Evolutionary conservation across 1,284 basidiomycete species (phyloP), one percentile per base, ranked within the genome.

Genomic region (Ganoderma lucidum): DNA sequence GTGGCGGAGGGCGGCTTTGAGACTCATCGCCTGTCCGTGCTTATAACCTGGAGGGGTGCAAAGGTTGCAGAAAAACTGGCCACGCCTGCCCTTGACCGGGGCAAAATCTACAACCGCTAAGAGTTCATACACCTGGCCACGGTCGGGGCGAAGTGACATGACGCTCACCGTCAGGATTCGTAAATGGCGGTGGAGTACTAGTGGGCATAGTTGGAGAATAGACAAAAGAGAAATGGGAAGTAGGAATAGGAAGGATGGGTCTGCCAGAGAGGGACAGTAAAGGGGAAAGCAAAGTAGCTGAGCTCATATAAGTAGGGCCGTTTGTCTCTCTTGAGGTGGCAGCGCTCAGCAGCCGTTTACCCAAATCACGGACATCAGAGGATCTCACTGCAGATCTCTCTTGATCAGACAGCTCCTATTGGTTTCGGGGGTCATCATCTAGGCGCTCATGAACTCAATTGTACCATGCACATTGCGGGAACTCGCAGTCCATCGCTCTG

Each of bases 51-150:
- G 51, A 0, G 74, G 63, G 1, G 68, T 70, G 58, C 75, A 76
- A 0, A 76, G 14, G 51, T 70, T 71, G 67, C 75, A 76, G 44
- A 66, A 73, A 10, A 63, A 69, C 41, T 68, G 68, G 15, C 67
- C 59, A 17, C 65, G 53, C 45, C 64, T 60, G 32, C 73, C 60
- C 37, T 68, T 67, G 44, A 67, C 53, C 9, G 69, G 60, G 2
- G 63, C 64, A 58, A 75, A 76, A 60, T 76, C 75, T 76, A 45
- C 32, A 10, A n/a, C 28, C 35, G 62, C 28, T 14, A 4, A n/a
- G 30, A 12, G 30, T 44, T 56, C 30, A 63, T 53, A 44, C 45
- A 63, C 35, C 32, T 0, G 44, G 8, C 4, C 39, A 37, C 8
- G n/a, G 42, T 19, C 39, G 15, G 37, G 15, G 28, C 23, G 23